Conservation (phyloP, 2,329 filamentous ascomycete genomes). For the Stylonectria norvegica region DNA sequence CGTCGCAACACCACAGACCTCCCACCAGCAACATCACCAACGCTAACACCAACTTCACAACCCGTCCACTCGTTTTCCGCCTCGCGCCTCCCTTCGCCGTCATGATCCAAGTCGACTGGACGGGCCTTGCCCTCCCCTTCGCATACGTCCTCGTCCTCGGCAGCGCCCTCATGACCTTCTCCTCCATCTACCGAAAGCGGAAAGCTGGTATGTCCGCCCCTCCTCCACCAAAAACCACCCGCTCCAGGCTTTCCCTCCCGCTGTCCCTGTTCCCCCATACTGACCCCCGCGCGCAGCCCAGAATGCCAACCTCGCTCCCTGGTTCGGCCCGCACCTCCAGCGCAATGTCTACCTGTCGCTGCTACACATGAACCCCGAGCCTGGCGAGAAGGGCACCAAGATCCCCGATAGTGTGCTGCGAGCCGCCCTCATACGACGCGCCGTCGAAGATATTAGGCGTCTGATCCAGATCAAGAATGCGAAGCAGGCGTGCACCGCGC, state of each 20-base stretch:
- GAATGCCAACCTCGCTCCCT: constrained; percentile 82
- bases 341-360: constrained; percentile 94
- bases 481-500: constrained; percentile 79
- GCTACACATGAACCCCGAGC: constrained; percentile 68
- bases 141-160: constrained; percentile 85
- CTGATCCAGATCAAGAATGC: constrained; percentile 84
- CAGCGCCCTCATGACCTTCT: constrained; percentile 88
- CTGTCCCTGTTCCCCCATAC: neutral
- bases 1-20: constrained; percentile 1
- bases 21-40: constrained; percentile 3
- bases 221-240: no score
- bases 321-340: constrained; percentile 88
- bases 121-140: constrained; percentile 80
- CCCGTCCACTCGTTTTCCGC: neutral
- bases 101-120: constrained; percentile 68
- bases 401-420: constrained; percentile 82
- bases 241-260: neutral
- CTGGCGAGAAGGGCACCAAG: constrained; percentile 63
- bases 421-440: constrained; percentile 82
- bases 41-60: neutral
- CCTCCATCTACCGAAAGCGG: constrained; percentile 86
- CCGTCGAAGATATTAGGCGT: constrained; percentile 87
- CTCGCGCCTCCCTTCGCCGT: constrained; percentile 18
- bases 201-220: constrained; percentile 71
- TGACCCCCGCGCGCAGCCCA: constrained; percentile 50